phyloP scores from a whole-genome alignment of 352 stramenopile genomes.

The Phytopythium montanum region DNA sequence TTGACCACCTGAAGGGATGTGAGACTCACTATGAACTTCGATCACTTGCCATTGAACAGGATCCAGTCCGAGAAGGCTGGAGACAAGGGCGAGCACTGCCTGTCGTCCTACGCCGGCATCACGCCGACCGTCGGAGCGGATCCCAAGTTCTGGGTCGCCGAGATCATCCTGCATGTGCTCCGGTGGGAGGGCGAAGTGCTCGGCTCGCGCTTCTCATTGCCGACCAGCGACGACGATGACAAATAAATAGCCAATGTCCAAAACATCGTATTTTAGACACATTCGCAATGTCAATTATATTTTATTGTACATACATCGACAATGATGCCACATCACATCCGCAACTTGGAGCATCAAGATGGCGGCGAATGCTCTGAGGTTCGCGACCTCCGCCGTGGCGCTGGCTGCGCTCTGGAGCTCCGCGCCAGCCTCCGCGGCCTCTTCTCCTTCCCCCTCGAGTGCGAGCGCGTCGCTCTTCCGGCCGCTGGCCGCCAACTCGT shows the following conservation, averaged over 20 bases:
- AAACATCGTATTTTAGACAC: background rate
- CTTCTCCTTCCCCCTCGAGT: background rate
- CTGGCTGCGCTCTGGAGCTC: background rate
- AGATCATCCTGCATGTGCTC: conserved; percentile 5
- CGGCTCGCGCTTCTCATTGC: conserved; percentile 4
- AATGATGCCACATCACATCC: too few species aligned
- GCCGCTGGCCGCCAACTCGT: conserved; percentile 5
- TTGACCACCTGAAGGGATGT: background rate
- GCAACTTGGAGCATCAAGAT: background rate
- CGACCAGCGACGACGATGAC: background rate
- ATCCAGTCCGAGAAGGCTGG: conserved; percentile 4
- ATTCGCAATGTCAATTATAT: background rate
- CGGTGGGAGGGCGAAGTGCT: conserved; percentile 3
- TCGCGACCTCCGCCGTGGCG: background rate
- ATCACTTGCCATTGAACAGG: background rate
- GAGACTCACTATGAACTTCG: background rate
- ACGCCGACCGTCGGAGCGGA: background rate
- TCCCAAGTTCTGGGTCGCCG: conserved; percentile 1
- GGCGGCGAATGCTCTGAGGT: background rate
- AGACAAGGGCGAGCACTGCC: background rate
- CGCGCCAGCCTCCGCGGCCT: background rate
- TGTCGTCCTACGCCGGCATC: conserved; percentile 1
- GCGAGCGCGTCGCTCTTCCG: background rate
- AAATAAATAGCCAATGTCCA: background rate
- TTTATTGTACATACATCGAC: background rate